These are phyloP conservation scores for Drosera capensis DNA, from an alignment of 148 eudicot species.

Conservation along the genomic window DNA sequence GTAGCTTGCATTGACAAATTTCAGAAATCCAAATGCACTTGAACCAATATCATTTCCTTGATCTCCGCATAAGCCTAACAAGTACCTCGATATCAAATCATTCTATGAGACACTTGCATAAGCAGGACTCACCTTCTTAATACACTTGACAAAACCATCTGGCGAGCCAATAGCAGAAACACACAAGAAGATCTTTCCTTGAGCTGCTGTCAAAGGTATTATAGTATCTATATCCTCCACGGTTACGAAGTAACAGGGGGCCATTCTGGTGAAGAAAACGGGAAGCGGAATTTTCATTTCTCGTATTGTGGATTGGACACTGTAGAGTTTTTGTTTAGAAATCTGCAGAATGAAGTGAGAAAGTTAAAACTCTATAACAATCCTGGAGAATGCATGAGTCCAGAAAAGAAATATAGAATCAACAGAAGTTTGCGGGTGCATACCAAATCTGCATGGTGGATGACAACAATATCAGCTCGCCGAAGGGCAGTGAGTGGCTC, in stretches of 20 bases:
- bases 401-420: background rate
- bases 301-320: conserved; percentile 26
- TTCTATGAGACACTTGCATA: too few relatives aligned
- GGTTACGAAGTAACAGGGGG: conserved; percentile 52
- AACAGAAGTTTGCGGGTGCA: background rate
- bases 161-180: conserved; percentile 84
- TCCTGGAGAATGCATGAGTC: background rate
- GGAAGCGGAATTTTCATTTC: conserved; percentile 35
- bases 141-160: conserved; percentile 45
- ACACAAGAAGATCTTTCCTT: conserved; percentile 36
- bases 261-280: conserved; percentile 55
- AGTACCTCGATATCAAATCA: background rate
- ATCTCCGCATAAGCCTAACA: background rate
- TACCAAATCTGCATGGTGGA: conserved; percentile 96
- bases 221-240: conserved; percentile 18
- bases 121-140: conserved; percentile 79
- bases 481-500: conserved; percentile 68
- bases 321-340: conserved; percentile 18
- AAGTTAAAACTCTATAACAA: background rate
- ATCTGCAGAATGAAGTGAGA: conserved; percentile 29
- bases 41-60: background rate
- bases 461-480: conserved; percentile 68
- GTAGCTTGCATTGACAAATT: background rate
- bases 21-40: background rate
- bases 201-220: conserved; percentile 31